These are phyloP conservation scores for Colletotrichum sp. DNA, from an alignment of 2,329 filamentous ascomycete genomes.

Conservation along the genomic window DNA sequence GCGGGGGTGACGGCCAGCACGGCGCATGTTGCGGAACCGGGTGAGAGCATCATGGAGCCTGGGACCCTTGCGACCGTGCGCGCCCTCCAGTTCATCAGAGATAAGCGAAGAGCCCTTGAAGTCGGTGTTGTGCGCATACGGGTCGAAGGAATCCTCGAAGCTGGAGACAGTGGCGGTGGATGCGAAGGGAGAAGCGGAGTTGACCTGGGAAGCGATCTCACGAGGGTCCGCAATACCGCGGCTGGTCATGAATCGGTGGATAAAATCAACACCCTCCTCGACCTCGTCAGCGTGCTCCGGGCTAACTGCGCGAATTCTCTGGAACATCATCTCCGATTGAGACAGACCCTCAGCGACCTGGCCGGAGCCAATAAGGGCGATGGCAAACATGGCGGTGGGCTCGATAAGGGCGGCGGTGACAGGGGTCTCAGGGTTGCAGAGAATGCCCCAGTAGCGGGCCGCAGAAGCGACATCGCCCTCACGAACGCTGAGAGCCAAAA, in stretches of 20 bases:
- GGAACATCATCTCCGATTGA: constrained; percentile 86
- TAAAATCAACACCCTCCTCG: constrained; percentile 82
- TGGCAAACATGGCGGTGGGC: constrained; percentile 87
- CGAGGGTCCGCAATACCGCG: constrained; percentile 62
- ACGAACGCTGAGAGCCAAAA: constrained; percentile 87
- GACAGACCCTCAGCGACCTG: constrained; percentile 81
- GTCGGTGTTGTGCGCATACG: constrained; percentile 88
- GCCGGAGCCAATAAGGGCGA: constrained; percentile 85
- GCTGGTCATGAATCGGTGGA: constrained; percentile 62
- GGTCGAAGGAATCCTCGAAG: constrained; percentile 86
- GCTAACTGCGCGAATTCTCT: constrained; percentile 71
- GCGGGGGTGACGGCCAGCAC: constrained; percentile 86
- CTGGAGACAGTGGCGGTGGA: constrained; percentile 63
- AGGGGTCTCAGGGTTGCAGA: constrained; percentile 67
- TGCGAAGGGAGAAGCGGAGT: constrained; percentile 57
- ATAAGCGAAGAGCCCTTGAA: constrained; percentile 93
- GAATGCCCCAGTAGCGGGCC: constrained; percentile 78
- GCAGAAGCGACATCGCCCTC: constrained; percentile 80
- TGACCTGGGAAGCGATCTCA: constrained; percentile 52
- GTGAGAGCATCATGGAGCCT: constrained; percentile 81
- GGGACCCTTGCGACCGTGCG: constrained; percentile 73
- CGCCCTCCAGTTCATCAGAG: constrained; percentile 85
- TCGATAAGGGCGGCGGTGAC: constrained; percentile 76
- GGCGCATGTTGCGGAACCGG: constrained; percentile 92
- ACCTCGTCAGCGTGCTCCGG: constrained; percentile 76